These are phyloP conservation scores for Phytopythium sindhum DNA, from an alignment of 352 stramenopile species.

Conservation along the genomic window DNA sequence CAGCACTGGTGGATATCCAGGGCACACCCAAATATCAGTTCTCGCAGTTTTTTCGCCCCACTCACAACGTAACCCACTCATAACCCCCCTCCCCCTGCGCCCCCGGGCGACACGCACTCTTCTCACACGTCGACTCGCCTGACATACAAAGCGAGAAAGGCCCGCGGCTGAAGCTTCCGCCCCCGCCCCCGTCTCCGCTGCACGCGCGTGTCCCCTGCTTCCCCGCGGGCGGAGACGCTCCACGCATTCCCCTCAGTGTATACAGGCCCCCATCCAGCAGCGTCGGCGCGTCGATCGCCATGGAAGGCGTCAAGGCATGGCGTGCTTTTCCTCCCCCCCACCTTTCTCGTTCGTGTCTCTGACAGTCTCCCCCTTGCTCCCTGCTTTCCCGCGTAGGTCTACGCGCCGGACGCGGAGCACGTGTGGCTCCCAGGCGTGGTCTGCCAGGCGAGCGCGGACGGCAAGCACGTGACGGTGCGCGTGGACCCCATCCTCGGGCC, in stretches of 20 bases:
- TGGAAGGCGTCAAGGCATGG: conserved; percentile 62
- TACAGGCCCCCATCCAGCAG: background rate
- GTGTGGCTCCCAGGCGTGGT: conserved; percentile 81
- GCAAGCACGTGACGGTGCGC: conserved; percentile 53
- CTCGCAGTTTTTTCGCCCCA: background rate
- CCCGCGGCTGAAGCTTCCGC: background rate
- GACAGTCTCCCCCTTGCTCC: background rate
- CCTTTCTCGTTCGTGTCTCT: background rate
- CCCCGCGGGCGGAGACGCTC: background rate
- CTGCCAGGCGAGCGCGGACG: conserved; percentile 35
- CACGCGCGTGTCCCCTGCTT: too few relatives aligned
- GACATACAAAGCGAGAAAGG: background rate
- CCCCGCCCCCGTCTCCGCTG: background rate
- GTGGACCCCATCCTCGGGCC: conserved; percentile 65
- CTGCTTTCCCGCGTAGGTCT: conserved; percentile 55
- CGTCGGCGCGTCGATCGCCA: conserved; percentile 11
- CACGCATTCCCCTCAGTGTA: background rate
- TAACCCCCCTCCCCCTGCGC: background rate
- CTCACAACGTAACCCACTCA: background rate
- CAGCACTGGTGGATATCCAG: background rate
- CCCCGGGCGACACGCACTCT: background rate
- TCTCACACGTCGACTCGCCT: too few relatives aligned
- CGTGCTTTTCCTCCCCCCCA: background rate
- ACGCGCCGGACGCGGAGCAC: conserved; percentile 66
- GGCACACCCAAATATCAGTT: background rate